These are phyloP conservation scores for Wickerhamomyces xylosicus DNA, from an alignment of 805 yeast species.

Conservation along the genomic window DNA sequence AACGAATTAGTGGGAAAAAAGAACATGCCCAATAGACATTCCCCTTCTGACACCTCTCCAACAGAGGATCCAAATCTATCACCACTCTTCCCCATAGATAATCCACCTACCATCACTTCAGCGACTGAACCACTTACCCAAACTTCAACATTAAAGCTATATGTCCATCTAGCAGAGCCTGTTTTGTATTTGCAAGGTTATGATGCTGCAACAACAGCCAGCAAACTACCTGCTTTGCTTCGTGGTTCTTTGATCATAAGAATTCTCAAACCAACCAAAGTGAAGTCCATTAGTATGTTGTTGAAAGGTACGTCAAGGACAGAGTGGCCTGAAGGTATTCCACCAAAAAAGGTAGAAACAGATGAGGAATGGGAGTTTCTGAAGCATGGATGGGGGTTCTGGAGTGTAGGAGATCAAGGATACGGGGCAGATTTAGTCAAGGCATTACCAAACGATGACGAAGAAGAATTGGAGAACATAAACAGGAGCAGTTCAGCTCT, in stretches of 20 bases:
- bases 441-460: constrained; percentile 1
- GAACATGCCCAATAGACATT: no score
- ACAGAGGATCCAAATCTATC: constrained; percentile 9
- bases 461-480: not conserved
- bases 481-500: constrained; percentile 5
- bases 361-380: constrained; percentile 57
- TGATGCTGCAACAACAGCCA: constrained; percentile 47
- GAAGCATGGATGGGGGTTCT: constrained; percentile 89
- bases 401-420: constrained; percentile 7
- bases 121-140: constrained; percentile 42
- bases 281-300: constrained; percentile 50
- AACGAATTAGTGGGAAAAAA: no score
- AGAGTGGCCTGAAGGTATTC: constrained; percentile 98
- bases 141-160: constrained; percentile 59
- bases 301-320: constrained; percentile 68
- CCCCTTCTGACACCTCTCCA: not conserved
- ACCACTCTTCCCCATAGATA: constrained; percentile 41
- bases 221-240: constrained; percentile 66
- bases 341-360: constrained; percentile 68
- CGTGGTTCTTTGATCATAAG: constrained; percentile 72
- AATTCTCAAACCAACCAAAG: constrained; percentile 59
- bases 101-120: constrained; percentile 33
- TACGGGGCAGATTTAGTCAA: constrained; percentile 34
- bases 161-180: constrained; percentile 70
- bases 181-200: constrained; percentile 77